Evolutionary conservation across 148 eudicot species (phyloP).

Genomic region (Rheum nobile): DNA sequence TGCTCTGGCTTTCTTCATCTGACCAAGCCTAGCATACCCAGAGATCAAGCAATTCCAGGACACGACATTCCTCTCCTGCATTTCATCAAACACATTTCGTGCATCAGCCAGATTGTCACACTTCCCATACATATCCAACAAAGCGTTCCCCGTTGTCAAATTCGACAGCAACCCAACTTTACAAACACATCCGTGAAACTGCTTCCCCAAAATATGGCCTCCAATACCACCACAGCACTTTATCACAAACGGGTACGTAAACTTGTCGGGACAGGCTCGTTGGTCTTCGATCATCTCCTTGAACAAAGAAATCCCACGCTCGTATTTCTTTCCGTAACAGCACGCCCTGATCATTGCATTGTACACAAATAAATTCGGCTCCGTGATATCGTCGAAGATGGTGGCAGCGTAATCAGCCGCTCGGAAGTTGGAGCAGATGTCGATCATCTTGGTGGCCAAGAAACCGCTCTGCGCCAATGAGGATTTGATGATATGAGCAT

Average conservation of each 20-base stretch:
- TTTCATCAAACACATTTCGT: constrained; percentile 42
- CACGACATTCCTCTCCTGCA: constrained; percentile 8
- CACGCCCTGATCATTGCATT: constrained; percentile 28
- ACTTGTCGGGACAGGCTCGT: constrained; percentile 17
- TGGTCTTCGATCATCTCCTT: constrained; percentile 30
- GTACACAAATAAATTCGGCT: constrained; percentile 26
- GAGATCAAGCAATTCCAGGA: constrained; percentile 21
- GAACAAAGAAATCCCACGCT: constrained; percentile 19
- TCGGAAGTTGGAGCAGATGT: constrained; percentile 22
- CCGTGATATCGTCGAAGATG: constrained; percentile 17
- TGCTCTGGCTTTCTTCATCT: constrained; percentile 27
- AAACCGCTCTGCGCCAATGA: constrained; percentile 27
- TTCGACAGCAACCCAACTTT: constrained; percentile 50
- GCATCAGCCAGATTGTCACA: neutral
- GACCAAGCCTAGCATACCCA: constrained; percentile 16
- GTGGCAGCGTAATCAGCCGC: constrained; percentile 18
- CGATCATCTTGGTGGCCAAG: constrained; percentile 34
- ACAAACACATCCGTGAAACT: constrained; percentile 47
- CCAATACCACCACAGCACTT: constrained; percentile 52
- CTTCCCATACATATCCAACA: constrained; percentile 76
- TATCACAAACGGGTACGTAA: constrained; percentile 20
- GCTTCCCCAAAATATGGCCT: constrained; percentile 49
- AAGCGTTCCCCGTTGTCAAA: constrained; percentile 58
- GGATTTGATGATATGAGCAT: constrained; percentile 33
- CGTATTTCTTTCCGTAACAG: constrained; percentile 13